phyloP scores from a whole-genome alignment of 1,284 basidiomycete species.

The Wolfiporia cocos region DNA sequence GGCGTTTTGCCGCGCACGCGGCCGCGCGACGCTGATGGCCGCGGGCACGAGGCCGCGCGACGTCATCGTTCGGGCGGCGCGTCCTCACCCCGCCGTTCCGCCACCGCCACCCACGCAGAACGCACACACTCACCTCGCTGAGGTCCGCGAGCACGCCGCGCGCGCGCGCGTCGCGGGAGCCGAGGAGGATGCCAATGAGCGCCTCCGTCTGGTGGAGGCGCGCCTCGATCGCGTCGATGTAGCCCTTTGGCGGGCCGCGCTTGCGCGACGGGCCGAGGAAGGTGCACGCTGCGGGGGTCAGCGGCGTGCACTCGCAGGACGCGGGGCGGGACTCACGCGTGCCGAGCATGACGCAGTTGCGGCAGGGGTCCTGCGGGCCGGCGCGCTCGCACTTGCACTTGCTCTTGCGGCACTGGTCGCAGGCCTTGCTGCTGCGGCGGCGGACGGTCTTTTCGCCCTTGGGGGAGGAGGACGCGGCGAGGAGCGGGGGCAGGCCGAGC shows the following conservation, averaged over 20 bases:
- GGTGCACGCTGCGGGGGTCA: constrained; percentile 52
- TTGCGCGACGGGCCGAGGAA: constrained; percentile 80
- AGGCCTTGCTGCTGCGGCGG: constrained; percentile 69
- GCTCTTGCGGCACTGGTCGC: constrained; percentile 76
- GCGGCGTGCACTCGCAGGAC: not conserved
- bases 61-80: no score
- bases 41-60: not conserved
- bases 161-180: constrained; percentile 60
- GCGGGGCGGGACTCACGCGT: constrained; percentile 43
- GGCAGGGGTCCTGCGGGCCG: constrained; percentile 51
- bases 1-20: not conserved
- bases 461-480: constrained; percentile 11
- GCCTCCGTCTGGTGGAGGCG: constrained; percentile 85
- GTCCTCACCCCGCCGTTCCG: no score
- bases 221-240: constrained; percentile 87
- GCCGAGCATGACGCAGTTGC: constrained; percentile 65
- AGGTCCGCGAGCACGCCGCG: constrained; percentile 55
- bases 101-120: no score
- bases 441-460: constrained; percentile 47
- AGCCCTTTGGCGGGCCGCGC: constrained; percentile 81
- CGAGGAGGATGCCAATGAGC: constrained; percentile 70
- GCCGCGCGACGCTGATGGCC: not conserved
- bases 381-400: constrained; percentile 74
- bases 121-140: constrained; percentile 30
- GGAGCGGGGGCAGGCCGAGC: constrained; percentile 16